Evolutionary conservation across 2,329 filamentous ascomycete species (phyloP), one percentile per base, ranked within the genome.

Genomic region (Paecilomyces niveus): DNA sequence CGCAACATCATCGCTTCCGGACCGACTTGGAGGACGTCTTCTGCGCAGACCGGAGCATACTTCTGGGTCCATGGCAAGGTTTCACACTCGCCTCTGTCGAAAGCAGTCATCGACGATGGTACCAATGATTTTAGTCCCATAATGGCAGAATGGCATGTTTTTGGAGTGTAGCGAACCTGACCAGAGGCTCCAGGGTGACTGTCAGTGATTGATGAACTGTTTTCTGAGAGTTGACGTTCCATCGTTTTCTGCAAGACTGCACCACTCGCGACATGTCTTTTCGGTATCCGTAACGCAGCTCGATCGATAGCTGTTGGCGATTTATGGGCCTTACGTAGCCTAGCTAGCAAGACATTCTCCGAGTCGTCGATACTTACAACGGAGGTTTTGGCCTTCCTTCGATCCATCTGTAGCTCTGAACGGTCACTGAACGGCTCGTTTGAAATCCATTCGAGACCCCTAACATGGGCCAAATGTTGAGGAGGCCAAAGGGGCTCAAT

Each of bases 41-140:
- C 78, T 2, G 90, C 86, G 35, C 75, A 78, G 26, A 72, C 75
- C 0, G 94, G 94, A 0, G 89, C 85, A 74, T 97, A 96, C 68
- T 97, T 97, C 49, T 93, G 87, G 1, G 81, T 72, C 94, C 94
- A 99, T 8, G 85, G 75, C 29, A 82, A 75, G 1, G 78, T 80
- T 68, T 97, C 93, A 65, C 89, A 96, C 54, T 81, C 82, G 8
- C 87, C 89, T 61, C 78, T 83, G 70, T 99, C 94, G 67, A 92
- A 97, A 0, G 92, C 86, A 3, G 89, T 92, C 11, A 92, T 78
- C 0, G 80, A 80, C 1, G 78, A 80, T 52, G 80, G 74, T 32
- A 97, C 80, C 0, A 80, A 79, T 2, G 78, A 71, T 65, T 86
- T 89, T 1, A 91, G 76, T 1, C 79, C 78, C 11, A 71, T 65